Percentiles rank a stretch among this genome's conserved stretches.
Evolutionary conservation across 2,329 filamentous ascomycete genomes (phyloP).

Genomic region (Paecilomyces dactylethromorphus): DNA sequence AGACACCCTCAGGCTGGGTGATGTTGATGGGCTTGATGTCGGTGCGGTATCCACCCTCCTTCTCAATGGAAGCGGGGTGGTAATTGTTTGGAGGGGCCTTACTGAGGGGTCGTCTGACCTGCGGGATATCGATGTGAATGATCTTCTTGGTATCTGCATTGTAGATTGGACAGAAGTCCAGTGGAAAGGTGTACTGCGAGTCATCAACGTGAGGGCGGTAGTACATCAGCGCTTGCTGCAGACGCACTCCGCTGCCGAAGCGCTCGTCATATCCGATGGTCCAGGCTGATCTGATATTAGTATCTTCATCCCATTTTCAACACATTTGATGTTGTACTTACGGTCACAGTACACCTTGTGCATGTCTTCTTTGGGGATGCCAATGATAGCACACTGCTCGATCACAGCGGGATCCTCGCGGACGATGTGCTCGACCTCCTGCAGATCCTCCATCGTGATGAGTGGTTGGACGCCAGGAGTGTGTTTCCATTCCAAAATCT

Average conservation of each 20-base stretch:
- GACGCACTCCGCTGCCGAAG: slow-evolving; percentile 68
- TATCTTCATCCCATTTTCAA: not conserved
- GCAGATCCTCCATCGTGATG: slow-evolving; percentile 87
- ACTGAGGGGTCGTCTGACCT: slow-evolving; percentile 67
- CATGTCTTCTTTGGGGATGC: slow-evolving; percentile 78
- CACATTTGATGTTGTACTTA: slow-evolving; percentile 29
- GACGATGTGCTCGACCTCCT: slow-evolving; percentile 68
- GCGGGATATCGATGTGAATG: slow-evolving; percentile 76
- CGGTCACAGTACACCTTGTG: slow-evolving; percentile 92
- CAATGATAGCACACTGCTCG: slow-evolving; percentile 78
- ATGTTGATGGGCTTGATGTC: slow-evolving; percentile 84
- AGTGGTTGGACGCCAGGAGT: slow-evolving; percentile 75
- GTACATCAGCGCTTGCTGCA: slow-evolving; percentile 95
- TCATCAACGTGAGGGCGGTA: slow-evolving; percentile 80
- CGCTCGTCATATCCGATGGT: slow-evolving; percentile 92
- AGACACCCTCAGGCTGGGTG: slow-evolving; percentile 81
- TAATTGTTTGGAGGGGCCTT: slow-evolving; percentile 72
- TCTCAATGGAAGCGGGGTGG: slow-evolving; percentile 64
- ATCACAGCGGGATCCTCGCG: slow-evolving; percentile 79
- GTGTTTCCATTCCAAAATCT: slow-evolving; percentile 67
- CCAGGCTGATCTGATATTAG: slow-evolving; percentile 53
- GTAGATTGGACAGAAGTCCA: slow-evolving; percentile 92
- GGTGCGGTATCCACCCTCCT: slow-evolving; percentile 66
- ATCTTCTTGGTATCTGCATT: slow-evolving; percentile 70
- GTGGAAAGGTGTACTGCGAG: slow-evolving; percentile 82